Evolutionary conservation across 805 yeast genomes (phyloP).

Genomic region (Wickerhamia fluorescens): DNA sequence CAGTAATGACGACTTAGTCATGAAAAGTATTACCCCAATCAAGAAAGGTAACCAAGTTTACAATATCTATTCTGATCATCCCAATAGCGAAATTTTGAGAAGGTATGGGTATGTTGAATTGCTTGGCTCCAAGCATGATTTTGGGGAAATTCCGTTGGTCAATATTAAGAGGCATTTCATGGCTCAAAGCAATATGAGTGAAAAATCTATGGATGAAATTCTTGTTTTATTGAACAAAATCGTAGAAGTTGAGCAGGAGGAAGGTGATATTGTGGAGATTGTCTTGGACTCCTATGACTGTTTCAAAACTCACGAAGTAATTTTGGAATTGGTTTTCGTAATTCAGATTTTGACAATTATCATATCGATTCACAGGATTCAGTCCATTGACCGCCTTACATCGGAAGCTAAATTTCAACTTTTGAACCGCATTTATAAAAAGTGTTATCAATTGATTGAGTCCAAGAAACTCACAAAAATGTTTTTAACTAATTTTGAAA

Average conservation of each 20-base stretch:
- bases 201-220: constrained; percentile 25
- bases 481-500: constrained; percentile 22
- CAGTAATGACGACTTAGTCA: constrained; percentile 45
- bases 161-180: constrained; percentile 33
- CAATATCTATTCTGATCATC: constrained; percentile 86
- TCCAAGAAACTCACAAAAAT: constrained; percentile 39
- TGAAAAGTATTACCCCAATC: constrained; percentile 63
- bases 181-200: constrained; percentile 12
- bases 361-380: constrained; percentile 16
- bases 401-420: constrained; percentile 17
- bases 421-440: constrained; percentile 49
- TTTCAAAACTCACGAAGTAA: constrained; percentile 47
- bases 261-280: constrained; percentile 35
- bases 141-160: constrained; percentile 61
- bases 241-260: constrained; percentile 23
- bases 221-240: constrained; percentile 21
- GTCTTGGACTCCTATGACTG: constrained; percentile 57
- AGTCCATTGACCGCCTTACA: constrained; percentile 12
- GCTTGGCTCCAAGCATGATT: constrained; percentile 66
- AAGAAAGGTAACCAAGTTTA: constrained; percentile 65
- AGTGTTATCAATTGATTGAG: constrained; percentile 56
- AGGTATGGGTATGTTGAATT: constrained; percentile 87
- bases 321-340: constrained; percentile 51
- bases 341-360: constrained; percentile 44
- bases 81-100: constrained; percentile 84